Evolutionary conservation across 2,329 filamentous ascomycete species (phyloP), one percentile per base, ranked within the genome.

Genomic region (Pestalotiopsis sp.): DNA sequence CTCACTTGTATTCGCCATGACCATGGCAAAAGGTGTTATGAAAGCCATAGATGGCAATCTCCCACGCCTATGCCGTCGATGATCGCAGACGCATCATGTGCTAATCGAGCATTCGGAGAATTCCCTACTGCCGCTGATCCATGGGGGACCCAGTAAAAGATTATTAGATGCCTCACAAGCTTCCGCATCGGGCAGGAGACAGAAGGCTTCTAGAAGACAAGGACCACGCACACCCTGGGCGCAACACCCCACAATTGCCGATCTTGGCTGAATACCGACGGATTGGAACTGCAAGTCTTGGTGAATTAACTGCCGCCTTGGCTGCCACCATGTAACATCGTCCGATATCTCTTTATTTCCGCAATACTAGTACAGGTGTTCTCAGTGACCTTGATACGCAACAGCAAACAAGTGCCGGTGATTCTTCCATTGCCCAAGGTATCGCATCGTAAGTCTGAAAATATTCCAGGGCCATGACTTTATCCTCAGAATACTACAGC

Each of bases 181-280:
- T 59, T 27, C 57, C 57, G 20, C 14, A 59, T 27, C 25, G 57
- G 57, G 57, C 25, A 59, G 57, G 57, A 27, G 20, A 59, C 17
- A 59, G 57, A 59, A 59, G 57, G 23, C n/a, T 59, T 59, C 57
- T 59, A 36, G 57, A 52, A 52, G n/a, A 52, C 45, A 36, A 27
- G 27, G 23, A 13, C 57, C 12, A 59, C 57, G 57, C 27, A 59
- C 23, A 20, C 57, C 57, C 57, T 36, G 3, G 27, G 14, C 17
- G 14, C 9, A 59, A 6, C 57, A 59, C 57, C 57, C 57, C 57
- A 36, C 57, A 59, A 36, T 52, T 52, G 45, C 45, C 45, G 45
- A 52, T 52, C 57, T 27, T 36, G 23, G 57, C 57, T 36, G 57
- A 36, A 36, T 59, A 59, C 57, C 57, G 27, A 59, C 57, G 14